Evolutionary conservation across 768 basidiomycete genomes (phyloP), one percentile per base, ranked within the genome.

Genomic region (Cystofilobasidium macerans): DNA sequence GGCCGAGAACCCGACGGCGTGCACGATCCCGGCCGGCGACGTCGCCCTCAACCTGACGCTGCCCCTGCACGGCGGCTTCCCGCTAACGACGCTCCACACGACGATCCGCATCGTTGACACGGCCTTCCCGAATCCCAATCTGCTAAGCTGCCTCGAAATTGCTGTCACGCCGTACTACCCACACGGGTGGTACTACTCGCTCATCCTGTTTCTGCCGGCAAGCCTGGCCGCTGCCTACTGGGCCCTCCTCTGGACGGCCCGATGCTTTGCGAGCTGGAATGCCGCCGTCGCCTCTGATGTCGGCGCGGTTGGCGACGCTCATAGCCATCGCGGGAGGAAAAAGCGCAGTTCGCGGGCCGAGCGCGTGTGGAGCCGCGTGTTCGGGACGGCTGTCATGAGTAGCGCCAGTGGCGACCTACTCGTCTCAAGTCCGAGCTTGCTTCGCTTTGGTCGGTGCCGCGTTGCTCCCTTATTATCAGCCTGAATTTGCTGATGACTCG

Each of bases 401-500:
- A 90, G 92, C 0, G 83, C 94, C 70, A 92, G 91, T 63, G 95
- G 94, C 7, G 91, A 93, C 74, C 82, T 88, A 42, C 80, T 98
- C 42, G 84, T 89, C 4, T 82, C 85, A 30, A 86, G 86, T 24
- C 89, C 89, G 20, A 89, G 89, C 0, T 79, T 98, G 61, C 81
- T 95, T 78, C 80, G 93, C 60, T 98, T 92, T 73, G 85, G 91
- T 91, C 74, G 73, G 88, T 74, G 45, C 68, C 60, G 30, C 42
- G 57, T 30, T 40, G 36, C 26, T 22, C 9, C 2, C 54, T 20
- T 11, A 12, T 9, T 45, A 12, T 18, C 18, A 22, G 16, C 3
- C 24, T 42, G 18, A 42, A 42, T n/a, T n/a, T n/a, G n/a, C n/a
- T n/a, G n/a, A n/a, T n/a, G n/a, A n/a, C n/a, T n/a, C n/a, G n/a